These are phyloP conservation scores for Cladophialophora carrionii DNA, from an alignment of 2,329 filamentous ascomycete genomes.

Conservation along the genomic window DNA sequence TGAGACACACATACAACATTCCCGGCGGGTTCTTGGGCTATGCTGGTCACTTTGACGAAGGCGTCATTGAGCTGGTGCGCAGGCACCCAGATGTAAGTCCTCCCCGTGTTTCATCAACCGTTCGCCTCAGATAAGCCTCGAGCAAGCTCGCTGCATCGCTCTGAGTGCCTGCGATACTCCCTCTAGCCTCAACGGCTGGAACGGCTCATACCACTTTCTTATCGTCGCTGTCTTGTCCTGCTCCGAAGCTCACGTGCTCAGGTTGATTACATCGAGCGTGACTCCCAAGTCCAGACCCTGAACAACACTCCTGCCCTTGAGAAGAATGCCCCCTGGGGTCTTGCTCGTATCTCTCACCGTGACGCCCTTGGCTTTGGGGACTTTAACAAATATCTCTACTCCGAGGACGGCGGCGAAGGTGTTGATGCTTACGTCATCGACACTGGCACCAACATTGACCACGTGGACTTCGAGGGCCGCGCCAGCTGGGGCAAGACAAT, in stretches of 20 bases:
- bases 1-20: conserved; percentile 98
- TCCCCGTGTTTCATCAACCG: conserved; percentile 19
- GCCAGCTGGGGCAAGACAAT: conserved; percentile 98
- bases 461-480: conserved; percentile 96
- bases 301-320: conserved; percentile 63
- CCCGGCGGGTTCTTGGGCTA: conserved; percentile 83
- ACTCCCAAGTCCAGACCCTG: conserved; percentile 88
- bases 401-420: conserved; percentile 87
- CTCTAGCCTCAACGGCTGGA: background rate
- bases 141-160: background rate
- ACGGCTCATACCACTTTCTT: background rate
- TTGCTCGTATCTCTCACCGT: conserved; percentile 96
- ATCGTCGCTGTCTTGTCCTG: conserved; percentile 14
- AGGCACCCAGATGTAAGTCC: conserved; percentile 92
- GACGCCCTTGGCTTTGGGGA: conserved; percentile 76
- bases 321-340: conserved; percentile 97
- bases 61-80: conserved; percentile 89
- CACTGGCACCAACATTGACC: conserved; percentile 89
- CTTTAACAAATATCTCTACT: conserved; percentile 98
- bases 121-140: conserved; percentile 16
- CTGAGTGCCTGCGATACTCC: background rate
- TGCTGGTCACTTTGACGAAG: conserved; percentile 92
- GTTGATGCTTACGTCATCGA: conserved; percentile 99
- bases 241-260: conserved; percentile 47
- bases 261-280: conserved; percentile 96